These are phyloP conservation scores for Pouteria campechiana DNA, from an alignment of 179 eudicot species.

Conservation along the genomic window DNA sequence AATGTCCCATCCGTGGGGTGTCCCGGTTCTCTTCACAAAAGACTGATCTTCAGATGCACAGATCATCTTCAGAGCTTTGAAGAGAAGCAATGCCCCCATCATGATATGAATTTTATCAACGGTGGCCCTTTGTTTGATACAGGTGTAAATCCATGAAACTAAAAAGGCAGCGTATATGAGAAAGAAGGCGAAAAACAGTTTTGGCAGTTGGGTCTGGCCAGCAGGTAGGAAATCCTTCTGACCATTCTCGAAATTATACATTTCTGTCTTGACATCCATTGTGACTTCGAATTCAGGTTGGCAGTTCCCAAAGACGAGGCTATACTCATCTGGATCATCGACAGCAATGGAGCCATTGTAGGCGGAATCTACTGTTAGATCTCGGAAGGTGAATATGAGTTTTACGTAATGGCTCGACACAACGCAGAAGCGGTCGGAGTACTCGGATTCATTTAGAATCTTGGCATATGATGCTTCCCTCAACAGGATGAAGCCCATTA, in stretches of 20 bases:
- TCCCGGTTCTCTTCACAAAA: conserved; percentile 10
- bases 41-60: conserved; percentile 11
- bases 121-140: not conserved
- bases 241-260: conserved; percentile 5
- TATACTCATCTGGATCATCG: conserved; percentile 10
- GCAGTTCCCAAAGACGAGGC: conserved; percentile 14
- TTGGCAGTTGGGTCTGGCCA: conserved; percentile 6
- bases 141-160: conserved; percentile 1
- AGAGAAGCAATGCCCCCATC: conserved; percentile 6
- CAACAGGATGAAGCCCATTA: conserved; percentile 12
- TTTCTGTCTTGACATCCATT: conserved; percentile 9
- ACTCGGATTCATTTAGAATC: conserved; percentile 9
- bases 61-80: conserved; percentile 7
- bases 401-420: conserved; percentile 7
- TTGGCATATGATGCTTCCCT: conserved; percentile 9
- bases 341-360: conserved; percentile 6
- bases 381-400: conserved; percentile 2
- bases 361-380: conserved; percentile 5
- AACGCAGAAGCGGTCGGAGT: conserved; percentile 7
- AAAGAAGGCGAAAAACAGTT: conserved; percentile 2
- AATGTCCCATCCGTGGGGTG: conserved; percentile 15
- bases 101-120: conserved; percentile 4
- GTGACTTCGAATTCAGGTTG: conserved; percentile 12
- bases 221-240: conserved; percentile 9
- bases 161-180: not conserved